Conservation (phyloP, 768 basidiomycete species). For the Cystofilobasidium macerans region DNA sequence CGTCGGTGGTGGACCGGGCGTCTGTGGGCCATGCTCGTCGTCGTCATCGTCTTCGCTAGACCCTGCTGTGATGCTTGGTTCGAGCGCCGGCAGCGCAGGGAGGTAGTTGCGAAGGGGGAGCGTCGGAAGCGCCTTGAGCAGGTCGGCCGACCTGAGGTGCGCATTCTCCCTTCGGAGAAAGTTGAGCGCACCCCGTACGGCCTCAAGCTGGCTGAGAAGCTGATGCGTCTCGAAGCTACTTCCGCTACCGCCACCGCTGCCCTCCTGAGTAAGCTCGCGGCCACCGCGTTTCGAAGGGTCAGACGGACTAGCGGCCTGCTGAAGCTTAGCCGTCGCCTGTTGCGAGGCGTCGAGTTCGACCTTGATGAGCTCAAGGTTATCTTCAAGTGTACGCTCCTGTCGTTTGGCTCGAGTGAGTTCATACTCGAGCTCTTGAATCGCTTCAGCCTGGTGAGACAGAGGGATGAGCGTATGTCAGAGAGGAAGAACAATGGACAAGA, state of each 20-base stretch:
- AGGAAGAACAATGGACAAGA: neutral
- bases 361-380: constrained; percentile 86
- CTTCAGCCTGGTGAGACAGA: no score
- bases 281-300: constrained; percentile 10
- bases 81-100: constrained; percentile 37
- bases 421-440: constrained; percentile 65
- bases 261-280: no score
- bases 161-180: constrained; percentile 91
- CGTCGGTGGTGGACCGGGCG: constrained; percentile 24
- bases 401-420: constrained; percentile 71
- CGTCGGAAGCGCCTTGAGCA: constrained; percentile 67
- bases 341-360: constrained; percentile 75
- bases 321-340: constrained; percentile 76
- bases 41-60: constrained; percentile 36
- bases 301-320: constrained; percentile 52
- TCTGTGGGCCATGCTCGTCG: constrained; percentile 29
- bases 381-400: constrained; percentile 80
- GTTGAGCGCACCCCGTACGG: constrained; percentile 76
- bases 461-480: neutral
- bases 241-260: no score
- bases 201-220: constrained; percentile 83
- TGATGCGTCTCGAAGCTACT: constrained; percentile 79
- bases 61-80: constrained; percentile 44
- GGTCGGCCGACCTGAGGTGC: constrained; percentile 82
- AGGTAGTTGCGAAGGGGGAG: constrained; percentile 53